phyloP scores from a whole-genome alignment of 345 rosid species.

The Lepidium sativum region DNA sequence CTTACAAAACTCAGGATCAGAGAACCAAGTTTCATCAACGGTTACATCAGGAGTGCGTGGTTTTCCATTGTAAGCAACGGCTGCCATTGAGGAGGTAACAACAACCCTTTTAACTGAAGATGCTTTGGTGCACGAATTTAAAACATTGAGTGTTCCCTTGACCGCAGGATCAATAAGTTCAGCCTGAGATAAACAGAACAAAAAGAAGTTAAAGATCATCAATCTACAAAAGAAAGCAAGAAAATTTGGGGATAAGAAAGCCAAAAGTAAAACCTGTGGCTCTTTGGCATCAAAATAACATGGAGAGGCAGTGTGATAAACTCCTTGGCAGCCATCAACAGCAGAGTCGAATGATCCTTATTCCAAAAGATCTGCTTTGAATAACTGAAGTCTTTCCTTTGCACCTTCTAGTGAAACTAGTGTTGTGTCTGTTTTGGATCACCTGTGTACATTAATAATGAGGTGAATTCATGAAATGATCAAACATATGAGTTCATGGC shows the following conservation, averaged over 20 bases:
- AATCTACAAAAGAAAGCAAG: neutral
- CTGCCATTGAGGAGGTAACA: slow-evolving; percentile 73
- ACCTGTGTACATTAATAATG: slow-evolving; percentile 28
- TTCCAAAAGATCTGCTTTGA: slow-evolving; percentile 64
- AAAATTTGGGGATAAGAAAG: neutral
- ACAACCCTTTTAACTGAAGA: slow-evolving; percentile 70
- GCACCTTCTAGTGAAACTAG: slow-evolving; percentile 61
- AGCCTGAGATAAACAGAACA: slow-evolving; percentile 51
- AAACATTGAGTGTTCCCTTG: slow-evolving; percentile 82
- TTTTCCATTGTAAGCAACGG: slow-evolving; percentile 46
- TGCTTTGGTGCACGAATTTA: slow-evolving; percentile 54
- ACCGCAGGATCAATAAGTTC: slow-evolving; percentile 85
- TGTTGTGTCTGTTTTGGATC: slow-evolving; percentile 69
- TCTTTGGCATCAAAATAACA: slow-evolving; percentile 60
- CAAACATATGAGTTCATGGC: too few species aligned
- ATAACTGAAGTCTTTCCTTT: slow-evolving; percentile 52
- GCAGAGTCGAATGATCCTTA: slow-evolving; percentile 68
- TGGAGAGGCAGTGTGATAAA: slow-evolving; percentile 90
- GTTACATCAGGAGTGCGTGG: slow-evolving; percentile 72
- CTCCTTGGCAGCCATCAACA: slow-evolving; percentile 65
- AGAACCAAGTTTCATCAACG: slow-evolving; percentile 78
- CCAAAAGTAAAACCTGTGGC: slow-evolving; percentile 52
- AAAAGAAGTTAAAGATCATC: neutral
- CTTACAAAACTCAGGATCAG: slow-evolving; percentile 45
- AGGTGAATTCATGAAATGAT: too few species aligned